A percentile compares a stretch with the other conserved stretches of the same genome.
Conservation (phyloP, 2,329 filamentous ascomycete genomes). For the Curvularia hawaiiensis region DNA sequence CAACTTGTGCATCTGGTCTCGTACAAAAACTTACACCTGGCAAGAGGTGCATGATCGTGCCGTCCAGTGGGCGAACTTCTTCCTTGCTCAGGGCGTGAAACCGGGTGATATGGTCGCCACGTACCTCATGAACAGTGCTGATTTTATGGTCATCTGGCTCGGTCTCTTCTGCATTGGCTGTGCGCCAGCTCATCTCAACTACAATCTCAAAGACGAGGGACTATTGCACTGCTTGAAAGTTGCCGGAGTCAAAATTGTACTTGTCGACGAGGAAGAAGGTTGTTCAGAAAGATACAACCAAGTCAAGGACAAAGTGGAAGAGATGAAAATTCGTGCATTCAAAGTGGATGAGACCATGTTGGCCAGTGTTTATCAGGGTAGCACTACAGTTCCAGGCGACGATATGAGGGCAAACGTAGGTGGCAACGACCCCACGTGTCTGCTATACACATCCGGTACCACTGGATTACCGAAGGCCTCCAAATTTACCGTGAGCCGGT, state of each 20-base stretch:
- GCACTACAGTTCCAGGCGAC: conserved; percentile 54
- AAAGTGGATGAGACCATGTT: conserved; percentile 25
- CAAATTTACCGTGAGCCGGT: conserved; percentile 36
- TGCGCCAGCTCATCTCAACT: conserved; percentile 72
- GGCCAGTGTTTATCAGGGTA: conserved; percentile 24
- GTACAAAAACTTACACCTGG: conserved; percentile 54
- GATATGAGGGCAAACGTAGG: conserved; percentile 59
- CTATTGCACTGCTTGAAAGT: conserved; percentile 68
- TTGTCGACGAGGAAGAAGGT: conserved; percentile 60
- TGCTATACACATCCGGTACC: conserved; percentile 77
- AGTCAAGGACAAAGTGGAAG: conserved; percentile 19
- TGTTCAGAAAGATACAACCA: conserved; percentile 28
- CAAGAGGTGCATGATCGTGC: conserved; percentile 36
- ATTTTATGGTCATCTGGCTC: conserved; percentile 70
- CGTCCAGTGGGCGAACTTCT: conserved; percentile 39
- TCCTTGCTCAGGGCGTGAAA: conserved; percentile 59
- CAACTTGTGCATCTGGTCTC: conserved; percentile 68
- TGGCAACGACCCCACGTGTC: conserved; percentile 59
- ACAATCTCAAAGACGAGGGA: conserved; percentile 66
- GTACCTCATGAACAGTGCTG: conserved; percentile 68
- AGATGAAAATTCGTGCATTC: conserved; percentile 29
- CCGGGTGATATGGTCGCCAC: conserved; percentile 67
- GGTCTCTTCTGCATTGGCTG: conserved; percentile 69
- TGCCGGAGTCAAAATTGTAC: conserved; percentile 58
- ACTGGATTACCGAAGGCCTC: conserved; percentile 70